Base-by-base conservation (phyloP, 768 basidiomycete species). In the Trametopsis cervina region DNA sequence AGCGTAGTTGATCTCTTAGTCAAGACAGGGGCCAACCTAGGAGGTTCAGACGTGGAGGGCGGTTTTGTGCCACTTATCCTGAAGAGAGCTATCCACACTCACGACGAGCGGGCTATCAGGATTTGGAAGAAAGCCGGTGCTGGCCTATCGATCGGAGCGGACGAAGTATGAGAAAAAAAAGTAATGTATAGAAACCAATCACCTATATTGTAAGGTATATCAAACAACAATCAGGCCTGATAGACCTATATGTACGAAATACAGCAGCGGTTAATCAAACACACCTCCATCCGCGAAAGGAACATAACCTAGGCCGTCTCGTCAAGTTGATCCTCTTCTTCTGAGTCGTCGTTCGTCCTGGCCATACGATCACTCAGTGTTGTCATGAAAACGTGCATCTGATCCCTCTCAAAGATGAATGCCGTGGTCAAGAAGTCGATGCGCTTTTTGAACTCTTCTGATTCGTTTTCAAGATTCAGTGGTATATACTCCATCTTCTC, bases 1-100 rank as follows among this genome's bases (percentile, higher is more conserved):
- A 66, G 66, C 12, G 68, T 80, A 4, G 88, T 89, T 2, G 75
- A 81, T 29, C 54, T 76, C 37, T 73, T 93, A 21, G 70, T 86
- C 13, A 78, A 75, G 58, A 81, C 85, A 15, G 90, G 90, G 2
- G 88, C 85, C 35, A 81, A 75, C 44, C 73, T 91, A 20, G 80
- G 85, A 27, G 79, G 85, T 1, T 68, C 77, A 40, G 85, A 91
- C 48, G 46, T 66, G n/a, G 71, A 72, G 52, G 71, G 74, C 20
- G 72, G 75, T n/a, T 85, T 80, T 58, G 80, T 72, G 2, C 63
- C 67, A 11, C 63, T 81, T 21, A 74, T 77, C 5, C 48, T 70
- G 15, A 56, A 65, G 42, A 70, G 64, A 51, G 74, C 72, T 0
- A 35, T 59, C 18, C 45, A 54, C 6, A 54, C 66, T 4, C 69